These are phyloP conservation scores for Venturia carpophila DNA, from an alignment of 2,329 filamentous ascomycete species.

Conservation along the genomic window DNA sequence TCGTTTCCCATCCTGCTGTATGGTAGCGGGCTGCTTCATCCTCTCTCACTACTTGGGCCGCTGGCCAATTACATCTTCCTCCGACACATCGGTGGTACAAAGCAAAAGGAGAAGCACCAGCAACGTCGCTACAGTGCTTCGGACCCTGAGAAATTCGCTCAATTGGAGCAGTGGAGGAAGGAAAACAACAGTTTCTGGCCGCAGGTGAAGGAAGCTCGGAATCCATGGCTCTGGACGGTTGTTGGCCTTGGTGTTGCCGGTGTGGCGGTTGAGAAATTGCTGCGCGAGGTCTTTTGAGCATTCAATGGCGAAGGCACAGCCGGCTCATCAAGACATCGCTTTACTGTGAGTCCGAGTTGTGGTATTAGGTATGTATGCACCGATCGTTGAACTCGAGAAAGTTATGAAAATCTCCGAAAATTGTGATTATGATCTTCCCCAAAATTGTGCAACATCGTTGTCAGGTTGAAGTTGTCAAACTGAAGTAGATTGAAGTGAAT, in stretches of 20 bases:
- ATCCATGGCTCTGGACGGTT: conserved; percentile 51
- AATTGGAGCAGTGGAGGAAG: conserved; percentile 45
- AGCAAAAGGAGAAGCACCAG: conserved; percentile 47
- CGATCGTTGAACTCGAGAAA: too few species aligned
- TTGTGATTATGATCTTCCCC: too few species aligned
- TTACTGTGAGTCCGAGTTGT: too few species aligned
- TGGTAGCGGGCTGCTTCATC: conserved; percentile 47
- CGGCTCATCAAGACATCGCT: too few species aligned
- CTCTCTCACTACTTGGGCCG: conserved; percentile 48
- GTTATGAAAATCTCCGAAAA: too few species aligned
- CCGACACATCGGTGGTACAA: conserved; percentile 49
- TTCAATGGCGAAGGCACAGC: not conserved
- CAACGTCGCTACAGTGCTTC: conserved; percentile 45
- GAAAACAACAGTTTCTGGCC: conserved; percentile 58
- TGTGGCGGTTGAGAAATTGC: conserved; percentile 40
- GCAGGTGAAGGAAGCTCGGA: conserved; percentile 40
- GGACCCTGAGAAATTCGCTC: conserved; percentile 44
- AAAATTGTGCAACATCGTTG: too few species aligned
- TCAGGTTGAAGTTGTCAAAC: too few species aligned
- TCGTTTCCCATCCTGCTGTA: conserved; percentile 53
- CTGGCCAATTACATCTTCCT: conserved; percentile 53
- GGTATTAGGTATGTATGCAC: too few species aligned
- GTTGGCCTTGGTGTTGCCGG: conserved; percentile 43
- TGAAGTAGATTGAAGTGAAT: too few species aligned
- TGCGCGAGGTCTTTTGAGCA: conserved; percentile 23